phyloP scores from a whole-genome alignment of 2,329 filamentous ascomycete genomes.

The Teratosphaeria destructans region DNA sequence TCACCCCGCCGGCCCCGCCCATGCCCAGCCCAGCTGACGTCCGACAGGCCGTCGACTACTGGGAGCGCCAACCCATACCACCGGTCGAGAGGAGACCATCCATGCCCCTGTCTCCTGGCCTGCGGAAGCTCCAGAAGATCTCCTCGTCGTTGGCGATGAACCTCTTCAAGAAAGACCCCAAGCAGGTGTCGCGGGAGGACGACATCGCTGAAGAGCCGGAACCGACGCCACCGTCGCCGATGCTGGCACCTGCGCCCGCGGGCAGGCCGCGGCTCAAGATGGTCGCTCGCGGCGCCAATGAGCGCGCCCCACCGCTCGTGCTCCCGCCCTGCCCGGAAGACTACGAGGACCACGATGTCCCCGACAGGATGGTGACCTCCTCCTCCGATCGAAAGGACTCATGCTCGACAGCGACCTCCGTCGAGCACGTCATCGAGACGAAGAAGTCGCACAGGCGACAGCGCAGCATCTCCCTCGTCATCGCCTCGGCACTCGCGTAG shows the following conservation, averaged over 20 bases:
- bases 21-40: not conserved
- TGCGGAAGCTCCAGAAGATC: constrained; percentile 12
- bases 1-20: not conserved
- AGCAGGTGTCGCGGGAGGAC: not conserved
- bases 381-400: constrained; percentile 2
- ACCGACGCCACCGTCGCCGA: not conserved
- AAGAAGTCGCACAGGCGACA: constrained; percentile 3
- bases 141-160: constrained; percentile 14
- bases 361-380: not conserved
- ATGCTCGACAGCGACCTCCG: too few species aligned
- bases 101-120: not conserved
- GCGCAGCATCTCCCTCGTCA: constrained; percentile 4
- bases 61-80: not conserved
- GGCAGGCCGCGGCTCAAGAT: constrained; percentile 13
- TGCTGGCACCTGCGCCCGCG: not conserved
- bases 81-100: not conserved
- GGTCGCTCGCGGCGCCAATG: constrained; percentile 22
- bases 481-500: constrained; percentile 5
- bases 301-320: constrained; percentile 21
- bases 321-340: constrained; percentile 22
- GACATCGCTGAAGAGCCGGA: not conserved
- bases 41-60: not conserved
- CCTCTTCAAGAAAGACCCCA: constrained; percentile 8
- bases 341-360: constrained; percentile 2
- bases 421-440: not conserved